Conservation (phyloP, 306 rosid species). For the Quercus agrifolia region DNA sequence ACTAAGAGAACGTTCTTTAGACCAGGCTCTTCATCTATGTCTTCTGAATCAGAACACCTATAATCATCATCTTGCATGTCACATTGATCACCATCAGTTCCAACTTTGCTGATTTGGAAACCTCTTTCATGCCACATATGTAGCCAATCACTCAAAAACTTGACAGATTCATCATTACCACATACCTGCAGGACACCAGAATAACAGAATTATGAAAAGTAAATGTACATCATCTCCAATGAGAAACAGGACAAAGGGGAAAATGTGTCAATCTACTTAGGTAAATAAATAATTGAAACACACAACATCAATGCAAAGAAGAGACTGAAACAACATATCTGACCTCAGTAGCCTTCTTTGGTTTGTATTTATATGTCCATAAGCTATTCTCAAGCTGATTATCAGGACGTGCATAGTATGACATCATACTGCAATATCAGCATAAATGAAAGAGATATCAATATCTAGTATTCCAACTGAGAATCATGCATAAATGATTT, state of each 20-base stretch:
- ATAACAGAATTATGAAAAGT: neutral
- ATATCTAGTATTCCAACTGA: conserved; percentile 5
- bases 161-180: conserved; percentile 72
- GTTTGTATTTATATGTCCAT: conserved; percentile 81
- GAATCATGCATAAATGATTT: conserved; percentile 6
- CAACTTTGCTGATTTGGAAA: conserved; percentile 34
- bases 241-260: neutral
- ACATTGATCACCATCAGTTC: conserved; percentile 27
- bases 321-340: conserved; percentile 20
- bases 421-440: conserved; percentile 41
- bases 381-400: conserved; percentile 42
- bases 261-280: neutral
- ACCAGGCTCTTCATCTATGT: conserved; percentile 33
- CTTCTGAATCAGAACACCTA: conserved; percentile 42
- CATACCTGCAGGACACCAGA: conserved; percentile 57
- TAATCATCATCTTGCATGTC: conserved; percentile 29
- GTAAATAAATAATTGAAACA: conserved; percentile 5
- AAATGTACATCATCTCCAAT: neutral
- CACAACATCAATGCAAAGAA: conserved; percentile 10
- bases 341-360: conserved; percentile 72
- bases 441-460: conserved; percentile 19
- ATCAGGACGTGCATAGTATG: conserved; percentile 44
- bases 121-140: conserved; percentile 62
- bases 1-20: conserved; percentile 67
- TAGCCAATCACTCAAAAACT: conserved; percentile 71